A percentile compares a stretch with the other conserved stretches of the same genome.
Conservation (phyloP, 2,329 filamentous ascomycete species). For the Ustilaginoidea virens region DNA sequence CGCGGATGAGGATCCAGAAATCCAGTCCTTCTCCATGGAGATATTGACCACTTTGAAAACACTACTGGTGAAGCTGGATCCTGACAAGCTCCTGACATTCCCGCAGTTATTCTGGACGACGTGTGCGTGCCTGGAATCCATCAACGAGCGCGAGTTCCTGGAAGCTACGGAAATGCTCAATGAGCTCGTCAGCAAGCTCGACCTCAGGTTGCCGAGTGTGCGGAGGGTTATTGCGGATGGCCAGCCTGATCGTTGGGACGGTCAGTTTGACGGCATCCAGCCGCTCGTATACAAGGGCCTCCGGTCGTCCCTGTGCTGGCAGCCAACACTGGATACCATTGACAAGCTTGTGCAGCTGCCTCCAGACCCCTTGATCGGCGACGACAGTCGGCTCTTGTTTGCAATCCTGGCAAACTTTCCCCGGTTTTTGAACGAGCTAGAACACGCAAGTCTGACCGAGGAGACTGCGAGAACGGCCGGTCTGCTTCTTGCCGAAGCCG, state of each 20-base stretch:
- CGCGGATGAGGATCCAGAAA: conserved; percentile 84
- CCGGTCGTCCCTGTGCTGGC: conserved; percentile 69
- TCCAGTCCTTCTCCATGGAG: conserved; percentile 95
- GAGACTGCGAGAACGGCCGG: conserved; percentile 48
- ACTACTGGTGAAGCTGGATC: conserved; percentile 71
- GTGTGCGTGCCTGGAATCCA: conserved; percentile 88
- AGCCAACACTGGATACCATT: conserved; percentile 61
- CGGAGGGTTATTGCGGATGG: conserved; percentile 60
- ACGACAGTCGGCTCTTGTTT: conserved; percentile 69
- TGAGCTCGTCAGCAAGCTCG: conserved; percentile 67
- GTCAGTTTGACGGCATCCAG: conserved; percentile 73
- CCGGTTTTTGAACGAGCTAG: conserved; percentile 65
- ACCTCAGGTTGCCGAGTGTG: conserved; percentile 56
- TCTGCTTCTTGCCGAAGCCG: conserved; percentile 55
- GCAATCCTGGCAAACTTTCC: conserved; percentile 85
- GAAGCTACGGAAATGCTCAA: conserved; percentile 88
- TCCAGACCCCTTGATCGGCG: conserved; percentile 65
- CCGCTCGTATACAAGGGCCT: conserved; percentile 81
- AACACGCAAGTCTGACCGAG: conserved; percentile 41
- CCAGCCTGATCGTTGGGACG: conserved; percentile 78
- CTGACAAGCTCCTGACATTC: conserved; percentile 69
- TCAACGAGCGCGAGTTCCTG: conserved; percentile 88
- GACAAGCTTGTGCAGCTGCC: conserved; percentile 67
- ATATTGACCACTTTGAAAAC: conserved; percentile 89
- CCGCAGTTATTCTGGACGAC: conserved; percentile 97